A percentile compares a stretch with the other conserved stretches of the same genome.
Evolutionary conservation across 106 monocot species (phyloP).

Genomic region (Triglochin maritima): DNA sequence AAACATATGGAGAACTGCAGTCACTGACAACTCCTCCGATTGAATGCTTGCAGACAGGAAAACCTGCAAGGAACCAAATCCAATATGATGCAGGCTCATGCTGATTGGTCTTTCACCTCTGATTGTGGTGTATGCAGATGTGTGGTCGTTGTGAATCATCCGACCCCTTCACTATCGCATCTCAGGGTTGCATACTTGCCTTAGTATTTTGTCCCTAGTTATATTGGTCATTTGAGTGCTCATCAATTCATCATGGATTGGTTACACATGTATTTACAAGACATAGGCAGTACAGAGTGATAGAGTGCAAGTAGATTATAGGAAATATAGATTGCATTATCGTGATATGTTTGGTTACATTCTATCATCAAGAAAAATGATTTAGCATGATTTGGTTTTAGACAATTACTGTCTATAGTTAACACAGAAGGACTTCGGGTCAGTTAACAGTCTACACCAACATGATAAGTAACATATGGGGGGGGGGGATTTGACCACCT

Average conservation of each 20-base stretch:
- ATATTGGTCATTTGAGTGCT: neutral
- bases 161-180: slow-evolving; percentile 36
- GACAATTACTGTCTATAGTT: too few relatives aligned
- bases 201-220: neutral
- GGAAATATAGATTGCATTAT: too few relatives aligned
- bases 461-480: too few relatives aligned
- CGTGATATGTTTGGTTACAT: too few relatives aligned
- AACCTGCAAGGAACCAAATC: slow-evolving; percentile 54
- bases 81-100: slow-evolving; percentile 54
- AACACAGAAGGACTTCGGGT: too few relatives aligned
- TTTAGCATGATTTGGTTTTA: too few relatives aligned
- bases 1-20: slow-evolving; percentile 52
- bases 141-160: slow-evolving; percentile 30
- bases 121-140: slow-evolving; percentile 13
- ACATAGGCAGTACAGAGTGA: too few relatives aligned
- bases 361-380: too few relatives aligned
- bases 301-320: too few relatives aligned
- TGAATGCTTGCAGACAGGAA: slow-evolving; percentile 60
- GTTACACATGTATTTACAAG: too few relatives aligned
- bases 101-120: slow-evolving; percentile 15
- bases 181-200: neutral
- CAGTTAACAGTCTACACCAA: too few relatives aligned
- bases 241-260: neutral
- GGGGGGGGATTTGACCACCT: too few relatives aligned
- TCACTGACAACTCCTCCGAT: slow-evolving; percentile 54